Percentiles rank a stretch among this genome's conserved stretches.
Evolutionary conservation across 106 monocot genomes (phyloP).

Genomic region (Platanthera guangdongensis): DNA sequence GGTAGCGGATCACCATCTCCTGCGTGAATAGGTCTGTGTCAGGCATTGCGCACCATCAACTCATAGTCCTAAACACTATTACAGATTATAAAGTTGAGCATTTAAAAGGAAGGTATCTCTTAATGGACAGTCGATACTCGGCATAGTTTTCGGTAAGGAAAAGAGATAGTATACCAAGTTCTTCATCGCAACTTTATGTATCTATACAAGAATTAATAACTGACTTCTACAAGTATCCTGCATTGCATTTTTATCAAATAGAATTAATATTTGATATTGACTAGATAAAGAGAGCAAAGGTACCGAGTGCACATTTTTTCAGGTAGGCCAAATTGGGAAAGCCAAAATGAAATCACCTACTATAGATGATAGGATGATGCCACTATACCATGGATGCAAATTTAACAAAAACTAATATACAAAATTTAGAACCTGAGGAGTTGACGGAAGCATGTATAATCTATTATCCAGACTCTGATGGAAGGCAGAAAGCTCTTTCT

Average conservation of each 20-base stretch:
- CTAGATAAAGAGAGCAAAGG: too few species aligned
- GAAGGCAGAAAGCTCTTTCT: conserved; percentile 78
- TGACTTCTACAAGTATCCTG: neutral
- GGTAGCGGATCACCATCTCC: too few species aligned
- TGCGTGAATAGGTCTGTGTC: too few species aligned
- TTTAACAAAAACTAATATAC: neutral
- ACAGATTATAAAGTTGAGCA: neutral
- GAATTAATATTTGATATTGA: neutral
- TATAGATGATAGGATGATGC: neutral
- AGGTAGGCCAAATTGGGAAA: too few species aligned
- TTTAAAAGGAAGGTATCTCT: neutral
- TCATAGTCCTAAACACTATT: neutral
- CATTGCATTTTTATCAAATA: neutral
- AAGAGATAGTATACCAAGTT: neutral
- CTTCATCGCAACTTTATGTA: neutral
- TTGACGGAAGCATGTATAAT: conserved; percentile 77
- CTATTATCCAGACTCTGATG: conserved; percentile 63
- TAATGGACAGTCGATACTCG: neutral
- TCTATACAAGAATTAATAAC: neutral
- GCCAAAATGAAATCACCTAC: too few species aligned
- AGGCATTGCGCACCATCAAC: neutral
- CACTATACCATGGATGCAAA: neutral
- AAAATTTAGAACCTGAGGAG: conserved; percentile 53
- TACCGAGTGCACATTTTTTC: too few species aligned
- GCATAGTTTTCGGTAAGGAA: neutral